These are phyloP conservation scores for Fusarium tanahbumbuense DNA, from an alignment of 2,329 filamentous ascomycete species.

Conservation along the genomic window DNA sequence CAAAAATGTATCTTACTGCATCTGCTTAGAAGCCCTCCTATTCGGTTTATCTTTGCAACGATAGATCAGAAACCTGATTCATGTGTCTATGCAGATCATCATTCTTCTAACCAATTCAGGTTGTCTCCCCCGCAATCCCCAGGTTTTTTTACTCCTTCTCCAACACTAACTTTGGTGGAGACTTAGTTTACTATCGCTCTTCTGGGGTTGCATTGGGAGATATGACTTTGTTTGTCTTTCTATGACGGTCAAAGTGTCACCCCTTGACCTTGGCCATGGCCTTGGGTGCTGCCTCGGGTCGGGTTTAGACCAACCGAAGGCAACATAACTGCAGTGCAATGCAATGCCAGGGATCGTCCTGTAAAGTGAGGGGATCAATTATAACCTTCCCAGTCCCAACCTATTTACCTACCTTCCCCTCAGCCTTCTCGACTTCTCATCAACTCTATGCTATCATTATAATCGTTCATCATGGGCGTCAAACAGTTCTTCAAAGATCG, in stretches of 20 bases:
- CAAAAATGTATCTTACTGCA: not conserved
- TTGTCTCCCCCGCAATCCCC: slow-evolving; percentile 35
- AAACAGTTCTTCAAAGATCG: slow-evolving; percentile 59
- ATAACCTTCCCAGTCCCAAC: not conserved
- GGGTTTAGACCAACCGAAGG: slow-evolving; percentile 31
- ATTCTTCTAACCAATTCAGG: slow-evolving; percentile 11
- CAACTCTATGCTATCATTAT: not conserved
- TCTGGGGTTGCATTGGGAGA: slow-evolving; percentile 26
- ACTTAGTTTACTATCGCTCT: slow-evolving; percentile 18
- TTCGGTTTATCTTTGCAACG: slow-evolving; percentile 40
- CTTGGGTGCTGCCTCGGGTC: slow-evolving; percentile 25
- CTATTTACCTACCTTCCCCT: not conserved
- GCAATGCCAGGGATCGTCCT: not conserved
- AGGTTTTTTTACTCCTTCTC: slow-evolving; percentile 34
- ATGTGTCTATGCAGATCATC: slow-evolving; percentile 16
- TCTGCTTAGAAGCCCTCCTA: slow-evolving; percentile 1
- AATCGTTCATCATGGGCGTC: slow-evolving; percentile 53
- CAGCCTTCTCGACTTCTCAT: not conserved
- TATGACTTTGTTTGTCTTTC: not conserved
- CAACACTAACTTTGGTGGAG: slow-evolving; percentile 13
- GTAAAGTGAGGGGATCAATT: slow-evolving; percentile 11
- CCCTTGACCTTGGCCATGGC: not conserved
- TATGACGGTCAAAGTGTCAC: slow-evolving; percentile 21
- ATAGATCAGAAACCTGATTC: slow-evolving; percentile 27
- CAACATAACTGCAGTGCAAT: not conserved